A percentile compares a stretch with the other conserved stretches of the same genome.
Conservation (phyloP, 148 eudicot species). For the Cornus kousa region DNA sequence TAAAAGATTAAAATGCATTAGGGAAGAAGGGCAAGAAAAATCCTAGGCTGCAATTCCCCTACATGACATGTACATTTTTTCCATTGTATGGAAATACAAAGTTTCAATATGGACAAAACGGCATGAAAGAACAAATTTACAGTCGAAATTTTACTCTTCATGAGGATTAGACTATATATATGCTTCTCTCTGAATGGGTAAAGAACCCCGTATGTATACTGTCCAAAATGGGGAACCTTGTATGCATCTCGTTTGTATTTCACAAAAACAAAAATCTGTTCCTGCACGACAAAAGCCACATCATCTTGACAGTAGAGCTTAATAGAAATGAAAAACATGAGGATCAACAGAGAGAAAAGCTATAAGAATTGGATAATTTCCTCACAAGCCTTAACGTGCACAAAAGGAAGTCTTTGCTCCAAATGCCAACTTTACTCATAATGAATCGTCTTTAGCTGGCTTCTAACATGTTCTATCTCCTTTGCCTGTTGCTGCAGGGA, state of each 20-base stretch:
- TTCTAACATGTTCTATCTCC: slow-evolving; percentile 14
- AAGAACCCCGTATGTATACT: neutral
- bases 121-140: neutral
- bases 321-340: neutral
- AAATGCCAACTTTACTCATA: neutral
- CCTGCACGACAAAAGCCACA: neutral
- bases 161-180: neutral
- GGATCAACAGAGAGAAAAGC: neutral
- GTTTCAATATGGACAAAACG: neutral
- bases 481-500: slow-evolving; percentile 13
- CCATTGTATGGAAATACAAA: neutral
- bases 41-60: neutral
- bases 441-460: slow-evolving; percentile 7
- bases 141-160: neutral
- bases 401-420: neutral
- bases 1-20: neutral
- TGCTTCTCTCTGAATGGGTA: neutral
- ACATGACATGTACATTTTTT: neutral
- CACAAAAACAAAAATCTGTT: neutral
- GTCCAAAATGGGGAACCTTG: neutral
- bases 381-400: neutral
- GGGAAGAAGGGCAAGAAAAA: neutral
- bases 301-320: neutral
- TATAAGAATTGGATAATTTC: neutral
- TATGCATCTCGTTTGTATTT: neutral